phyloP scores from a whole-genome alignment of 345 rosid genomes.

The Streptanthus diversifolius region DNA sequence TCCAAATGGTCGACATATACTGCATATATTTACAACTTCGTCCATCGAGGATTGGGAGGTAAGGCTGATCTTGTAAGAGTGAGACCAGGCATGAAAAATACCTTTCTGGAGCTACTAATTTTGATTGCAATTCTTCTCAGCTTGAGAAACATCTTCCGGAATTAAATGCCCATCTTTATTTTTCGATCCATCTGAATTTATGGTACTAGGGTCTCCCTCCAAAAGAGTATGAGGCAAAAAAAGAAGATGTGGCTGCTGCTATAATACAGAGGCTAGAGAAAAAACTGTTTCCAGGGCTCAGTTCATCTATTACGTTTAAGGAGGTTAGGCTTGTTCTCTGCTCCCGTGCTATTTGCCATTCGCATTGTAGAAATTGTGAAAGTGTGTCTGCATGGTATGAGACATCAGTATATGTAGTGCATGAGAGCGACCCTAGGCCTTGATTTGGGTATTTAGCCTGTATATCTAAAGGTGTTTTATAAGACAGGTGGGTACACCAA shows the following conservation, averaged over 20 bases:
- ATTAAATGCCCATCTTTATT: neutral
- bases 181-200: neutral
- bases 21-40: conserved; percentile 86
- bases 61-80: conserved; percentile 14
- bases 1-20: conserved; percentile 77
- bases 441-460: neutral
- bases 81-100: conserved; percentile 1
- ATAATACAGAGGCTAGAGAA: conserved; percentile 75
- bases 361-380: neutral
- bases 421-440: conserved; percentile 2
- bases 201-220: conserved; percentile 62
- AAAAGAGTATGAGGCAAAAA: conserved; percentile 76
- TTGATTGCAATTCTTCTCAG: neutral
- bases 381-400: neutral
- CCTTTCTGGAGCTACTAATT: neutral
- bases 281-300: conserved; percentile 77
- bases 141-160: neutral
- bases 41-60: conserved; percentile 93
- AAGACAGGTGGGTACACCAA: conserved; percentile 77
- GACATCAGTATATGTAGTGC: neutral
- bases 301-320: conserved; percentile 63
- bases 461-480: neutral
- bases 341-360: neutral
- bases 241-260: conserved; percentile 56
- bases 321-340: conserved; percentile 50